Evolutionary conservation across 2,329 filamentous ascomycete genomes (phyloP).

Genomic region (Arthroderma sp.): DNA sequence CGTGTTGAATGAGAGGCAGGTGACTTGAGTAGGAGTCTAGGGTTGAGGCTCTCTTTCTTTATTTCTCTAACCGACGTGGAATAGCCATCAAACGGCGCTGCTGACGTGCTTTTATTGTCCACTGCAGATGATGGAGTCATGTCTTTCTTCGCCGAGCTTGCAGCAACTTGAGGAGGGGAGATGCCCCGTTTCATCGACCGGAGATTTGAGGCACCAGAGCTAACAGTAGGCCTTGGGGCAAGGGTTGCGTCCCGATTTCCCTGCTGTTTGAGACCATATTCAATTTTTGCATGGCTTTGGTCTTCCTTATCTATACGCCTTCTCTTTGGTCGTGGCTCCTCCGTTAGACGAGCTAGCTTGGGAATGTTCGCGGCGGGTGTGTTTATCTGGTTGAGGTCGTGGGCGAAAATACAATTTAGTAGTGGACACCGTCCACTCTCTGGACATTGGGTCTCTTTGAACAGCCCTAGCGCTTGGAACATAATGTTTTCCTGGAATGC

Average conservation of each 20-base stretch:
- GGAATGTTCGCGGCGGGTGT: too few relatives aligned
- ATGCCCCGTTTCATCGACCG: constrained; percentile 15
- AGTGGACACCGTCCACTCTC: constrained; percentile 37
- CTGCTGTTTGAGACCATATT: not conserved
- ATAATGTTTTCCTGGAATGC: constrained; percentile 22
- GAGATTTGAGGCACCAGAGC: constrained; percentile 7
- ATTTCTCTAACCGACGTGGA: constrained; percentile 14
- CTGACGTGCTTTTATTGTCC: not conserved
- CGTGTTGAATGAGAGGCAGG: constrained; percentile 31
- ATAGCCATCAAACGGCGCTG: not conserved
- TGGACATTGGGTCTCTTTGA: constrained; percentile 42
- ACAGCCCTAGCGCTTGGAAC: constrained; percentile 44
- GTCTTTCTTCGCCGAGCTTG: not conserved
- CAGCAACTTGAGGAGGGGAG: constrained; percentile 19
- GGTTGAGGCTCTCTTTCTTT: constrained; percentile 32
- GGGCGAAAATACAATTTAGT: constrained; percentile 46
- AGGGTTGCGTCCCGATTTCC: too few relatives aligned
- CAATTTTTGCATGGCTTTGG: not conserved
- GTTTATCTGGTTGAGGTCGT: constrained; percentile 17
- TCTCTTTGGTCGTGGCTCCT: constrained; percentile 20
- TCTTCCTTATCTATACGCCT: constrained; percentile 8
- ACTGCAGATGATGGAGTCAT: not conserved
- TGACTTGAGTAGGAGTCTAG: constrained; percentile 31
- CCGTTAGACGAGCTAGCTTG: too few relatives aligned
- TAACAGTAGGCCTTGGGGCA: too few relatives aligned